A percentile compares a stretch with the other conserved stretches of the same genome.
Conservation (phyloP, 768 basidiomycete genomes). For the Cystofilobasidium ferigula region DNA sequence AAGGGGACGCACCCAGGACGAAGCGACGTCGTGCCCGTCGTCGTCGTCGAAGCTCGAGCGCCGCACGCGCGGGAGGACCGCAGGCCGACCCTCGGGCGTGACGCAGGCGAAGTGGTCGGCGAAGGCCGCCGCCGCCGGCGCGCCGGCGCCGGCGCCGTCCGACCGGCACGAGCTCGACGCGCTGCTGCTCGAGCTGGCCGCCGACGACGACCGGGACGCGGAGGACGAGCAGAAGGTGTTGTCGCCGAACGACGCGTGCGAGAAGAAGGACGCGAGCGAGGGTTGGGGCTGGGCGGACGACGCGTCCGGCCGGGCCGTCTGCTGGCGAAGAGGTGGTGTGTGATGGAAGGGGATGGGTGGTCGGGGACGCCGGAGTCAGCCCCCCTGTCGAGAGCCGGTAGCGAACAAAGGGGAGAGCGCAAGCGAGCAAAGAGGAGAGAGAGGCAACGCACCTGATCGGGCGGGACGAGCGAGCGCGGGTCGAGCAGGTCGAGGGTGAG, state of each 20-base stretch:
- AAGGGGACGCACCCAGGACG: not conserved
- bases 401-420: no score
- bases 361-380: not conserved
- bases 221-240: not conserved
- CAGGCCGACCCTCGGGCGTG: not conserved
- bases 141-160: no score
- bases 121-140: not conserved
- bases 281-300: not conserved
- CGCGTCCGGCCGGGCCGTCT: not conserved
- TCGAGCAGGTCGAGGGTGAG: not conserved
- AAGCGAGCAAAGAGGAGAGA: not conserved
- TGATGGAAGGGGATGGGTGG: not conserved
- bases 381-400: not conserved
- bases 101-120: not conserved
- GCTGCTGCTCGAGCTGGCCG: not conserved
- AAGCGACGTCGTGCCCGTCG: not conserved
- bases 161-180: no score
- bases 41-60: not conserved
- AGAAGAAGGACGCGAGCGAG: not conserved
- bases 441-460: not conserved
- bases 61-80: not conserved
- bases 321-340: not conserved
- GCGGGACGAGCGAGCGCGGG: not conserved
- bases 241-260: no score
- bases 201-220: not conserved